A percentile compares a stretch with the other conserved stretches of the same genome.
Evolutionary conservation across 176 grass and related monocot species (phyloP).

Genomic region (Hsuehochloa calcarea): DNA sequence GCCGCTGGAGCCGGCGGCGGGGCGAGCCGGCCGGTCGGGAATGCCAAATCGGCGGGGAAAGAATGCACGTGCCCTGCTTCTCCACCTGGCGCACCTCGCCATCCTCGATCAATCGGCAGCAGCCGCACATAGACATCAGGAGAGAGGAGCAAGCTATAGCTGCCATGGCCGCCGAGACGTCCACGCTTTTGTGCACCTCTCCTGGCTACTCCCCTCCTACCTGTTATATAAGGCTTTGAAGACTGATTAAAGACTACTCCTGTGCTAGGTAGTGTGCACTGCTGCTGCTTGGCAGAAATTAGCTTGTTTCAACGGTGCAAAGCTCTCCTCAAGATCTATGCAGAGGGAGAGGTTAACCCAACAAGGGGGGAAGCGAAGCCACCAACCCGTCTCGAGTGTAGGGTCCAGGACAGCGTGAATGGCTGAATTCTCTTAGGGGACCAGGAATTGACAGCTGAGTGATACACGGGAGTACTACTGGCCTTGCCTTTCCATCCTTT

Average conservation of each 20-base stretch:
- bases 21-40: background rate
- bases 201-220: background rate
- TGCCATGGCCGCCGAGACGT: background rate
- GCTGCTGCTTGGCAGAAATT: background rate
- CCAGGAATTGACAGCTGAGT: conserved; percentile 15
- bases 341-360: background rate
- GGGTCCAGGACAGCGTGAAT: conserved; percentile 19
- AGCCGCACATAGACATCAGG: background rate
- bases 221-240: conserved; percentile 21
- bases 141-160: background rate
- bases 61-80: conserved; percentile 67
- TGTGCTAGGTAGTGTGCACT: background rate
- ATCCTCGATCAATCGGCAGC: background rate
- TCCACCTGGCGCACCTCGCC: conserved; percentile 59
- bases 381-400: background rate
- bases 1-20: background rate
- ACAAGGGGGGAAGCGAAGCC: background rate
- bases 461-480: background rate
- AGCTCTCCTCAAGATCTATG: background rate
- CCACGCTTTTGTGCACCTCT: background rate
- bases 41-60: background rate
- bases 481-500: background rate
- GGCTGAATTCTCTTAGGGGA: conserved; percentile 3
- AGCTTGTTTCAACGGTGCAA: background rate
- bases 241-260: background rate